phyloP scores from a whole-genome alignment of 257 asterid species.

The Gentiana macrophylla region DNA sequence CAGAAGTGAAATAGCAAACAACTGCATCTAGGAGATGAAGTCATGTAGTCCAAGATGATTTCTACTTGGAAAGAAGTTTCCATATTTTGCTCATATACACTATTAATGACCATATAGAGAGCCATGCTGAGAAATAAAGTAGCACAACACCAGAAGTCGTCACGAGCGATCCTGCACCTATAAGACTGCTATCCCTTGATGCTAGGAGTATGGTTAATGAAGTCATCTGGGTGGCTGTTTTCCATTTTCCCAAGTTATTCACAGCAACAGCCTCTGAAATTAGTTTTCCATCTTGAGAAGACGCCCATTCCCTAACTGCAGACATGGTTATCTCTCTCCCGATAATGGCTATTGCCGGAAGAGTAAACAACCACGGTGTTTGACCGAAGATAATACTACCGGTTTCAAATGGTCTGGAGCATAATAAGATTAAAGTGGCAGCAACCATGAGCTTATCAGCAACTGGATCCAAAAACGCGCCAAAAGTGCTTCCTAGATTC shows the following conservation, averaged over 20 bases:
- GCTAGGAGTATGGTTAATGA: constrained; percentile 82
- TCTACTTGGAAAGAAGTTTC: constrained; percentile 50
- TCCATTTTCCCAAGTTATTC: constrained; percentile 91
- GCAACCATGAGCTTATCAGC: constrained; percentile 99
- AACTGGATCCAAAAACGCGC: constrained; percentile 98
- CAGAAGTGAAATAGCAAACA: too few species aligned
- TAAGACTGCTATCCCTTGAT: constrained; percentile 67
- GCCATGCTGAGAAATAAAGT: constrained; percentile 80
- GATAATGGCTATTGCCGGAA: constrained; percentile 84
- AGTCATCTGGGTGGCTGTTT: constrained; percentile 91
- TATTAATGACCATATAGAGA: constrained; percentile 64
- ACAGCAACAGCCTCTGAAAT: constrained; percentile 83
- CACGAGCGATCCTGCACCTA: constrained; percentile 36
- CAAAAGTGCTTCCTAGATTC: constrained; percentile 88
- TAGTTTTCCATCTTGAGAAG: constrained; percentile 81
- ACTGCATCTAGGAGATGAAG: constrained; percentile 4
- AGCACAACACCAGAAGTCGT: constrained; percentile 45
- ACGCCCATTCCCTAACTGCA: constrained; percentile 99
- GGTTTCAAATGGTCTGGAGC: constrained; percentile 70
- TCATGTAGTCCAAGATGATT: constrained; percentile 1
- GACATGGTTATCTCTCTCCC: constrained; percentile 99
- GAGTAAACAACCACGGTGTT: constrained; percentile 74
- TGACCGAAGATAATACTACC: constrained; percentile 43
- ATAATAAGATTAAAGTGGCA: constrained; percentile 82
- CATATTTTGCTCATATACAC: constrained; percentile 67